These are phyloP conservation scores for Dendryphion nanum DNA, from an alignment of 2,329 filamentous ascomycete species.

Conservation along the genomic window DNA sequence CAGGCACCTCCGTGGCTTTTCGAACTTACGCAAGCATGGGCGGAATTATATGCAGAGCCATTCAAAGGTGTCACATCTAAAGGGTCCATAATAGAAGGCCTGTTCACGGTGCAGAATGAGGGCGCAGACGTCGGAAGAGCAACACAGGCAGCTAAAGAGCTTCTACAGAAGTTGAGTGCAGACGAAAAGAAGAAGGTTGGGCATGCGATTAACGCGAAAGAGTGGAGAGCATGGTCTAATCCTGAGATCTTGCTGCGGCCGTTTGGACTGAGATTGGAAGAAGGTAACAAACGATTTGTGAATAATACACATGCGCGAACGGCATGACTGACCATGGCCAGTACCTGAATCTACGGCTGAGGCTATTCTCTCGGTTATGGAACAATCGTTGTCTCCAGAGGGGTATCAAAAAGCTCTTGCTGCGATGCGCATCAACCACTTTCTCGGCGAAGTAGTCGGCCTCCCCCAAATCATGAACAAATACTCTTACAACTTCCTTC, in stretches of 20 bases:
- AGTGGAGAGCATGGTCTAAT: conserved; percentile 72
- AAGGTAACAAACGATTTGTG: too few species aligned
- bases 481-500: conserved; percentile 71
- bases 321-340: too few species aligned
- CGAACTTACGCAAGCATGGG: conserved; percentile 38
- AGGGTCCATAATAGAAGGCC: conserved; percentile 54
- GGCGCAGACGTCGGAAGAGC: conserved; percentile 59
- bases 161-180: conserved; percentile 50
- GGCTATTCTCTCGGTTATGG: conserved; percentile 56
- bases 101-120: conserved; percentile 64
- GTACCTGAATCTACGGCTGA: conserved; percentile 29
- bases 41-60: conserved; percentile 55
- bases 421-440: conserved; percentile 74
- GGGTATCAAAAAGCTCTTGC: conserved; percentile 68
- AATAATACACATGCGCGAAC: too few species aligned
- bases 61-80: conserved; percentile 70
- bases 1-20: conserved; percentile 64
- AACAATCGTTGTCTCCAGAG: conserved; percentile 62
- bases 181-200: conserved; percentile 50
- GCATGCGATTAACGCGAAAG: conserved; percentile 66
- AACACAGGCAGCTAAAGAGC: conserved; percentile 48
- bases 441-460: conserved; percentile 67
- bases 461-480: conserved; percentile 67
- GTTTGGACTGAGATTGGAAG: conserved; percentile 70
- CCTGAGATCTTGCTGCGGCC: conserved; percentile 69